These are phyloP conservation scores for Corchorus capsularis DNA, from an alignment of 345 rosid genomes.

Conservation along the genomic window DNA sequence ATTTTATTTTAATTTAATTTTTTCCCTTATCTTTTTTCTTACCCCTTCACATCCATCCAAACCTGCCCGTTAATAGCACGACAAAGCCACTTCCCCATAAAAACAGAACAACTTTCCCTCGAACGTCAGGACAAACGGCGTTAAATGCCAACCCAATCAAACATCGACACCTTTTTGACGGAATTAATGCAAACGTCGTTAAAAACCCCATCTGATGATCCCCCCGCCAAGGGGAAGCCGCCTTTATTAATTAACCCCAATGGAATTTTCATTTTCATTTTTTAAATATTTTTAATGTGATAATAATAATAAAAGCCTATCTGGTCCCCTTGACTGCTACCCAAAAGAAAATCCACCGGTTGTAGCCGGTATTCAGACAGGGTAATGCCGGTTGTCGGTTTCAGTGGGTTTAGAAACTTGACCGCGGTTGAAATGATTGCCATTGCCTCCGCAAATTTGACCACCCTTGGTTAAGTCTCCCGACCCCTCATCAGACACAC, in stretches of 20 bases:
- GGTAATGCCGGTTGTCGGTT: slow-evolving; percentile 45
- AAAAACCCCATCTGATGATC: background rate
- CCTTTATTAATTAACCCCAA: slow-evolving; percentile 33
- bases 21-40: background rate
- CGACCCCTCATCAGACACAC: slow-evolving; percentile 20
- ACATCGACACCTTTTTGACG: slow-evolving; percentile 17
- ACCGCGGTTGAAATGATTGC: slow-evolving; percentile 82
- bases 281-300: too few species aligned
- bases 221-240: slow-evolving; percentile 10
- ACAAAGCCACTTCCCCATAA: slow-evolving; percentile 67
- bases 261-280: background rate
- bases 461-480: slow-evolving; percentile 23
- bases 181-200: slow-evolving; percentile 45
- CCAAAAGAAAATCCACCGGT: slow-evolving; percentile 28
- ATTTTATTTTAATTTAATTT: background rate
- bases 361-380: slow-evolving; percentile 46
- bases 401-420: slow-evolving; percentile 58
- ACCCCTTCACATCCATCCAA: slow-evolving; percentile 40
- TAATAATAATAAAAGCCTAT: slow-evolving; percentile 9
- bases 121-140: slow-evolving; percentile 52
- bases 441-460: slow-evolving; percentile 32
- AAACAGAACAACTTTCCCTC: slow-evolving; percentile 61
- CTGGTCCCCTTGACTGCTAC: slow-evolving; percentile 31
- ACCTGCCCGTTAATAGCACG: slow-evolving; percentile 81
- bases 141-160: slow-evolving; percentile 35